These are phyloP conservation scores for Cryptococcus wingfieldii DNA, from an alignment of 1,284 basidiomycete species.

Conservation along the genomic window DNA sequence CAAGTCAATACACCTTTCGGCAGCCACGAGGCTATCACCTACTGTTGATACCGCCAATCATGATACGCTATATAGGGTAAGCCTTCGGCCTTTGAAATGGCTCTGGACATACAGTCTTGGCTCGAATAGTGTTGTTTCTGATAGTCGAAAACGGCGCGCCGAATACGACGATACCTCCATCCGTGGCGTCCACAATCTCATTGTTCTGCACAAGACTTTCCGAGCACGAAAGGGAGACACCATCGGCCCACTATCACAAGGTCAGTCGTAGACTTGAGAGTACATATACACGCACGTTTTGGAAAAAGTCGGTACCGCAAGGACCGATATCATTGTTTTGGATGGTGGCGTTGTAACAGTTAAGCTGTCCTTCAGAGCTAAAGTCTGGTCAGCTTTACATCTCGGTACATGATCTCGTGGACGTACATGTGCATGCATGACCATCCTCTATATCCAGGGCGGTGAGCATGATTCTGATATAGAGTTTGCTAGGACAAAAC, in stretches of 20 bases:
- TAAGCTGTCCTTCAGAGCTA: slow-evolving; percentile 58
- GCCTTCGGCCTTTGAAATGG: not conserved
- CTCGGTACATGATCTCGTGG: not conserved
- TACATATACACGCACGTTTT: slow-evolving; percentile 20
- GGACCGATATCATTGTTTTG: slow-evolving; percentile 72
- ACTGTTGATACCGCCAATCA: slow-evolving; percentile 65
- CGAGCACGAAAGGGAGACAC: slow-evolving; percentile 70
- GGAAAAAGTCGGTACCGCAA: slow-evolving; percentile 38
- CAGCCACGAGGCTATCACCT: slow-evolving; percentile 1
- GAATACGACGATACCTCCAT: slow-evolving; percentile 69
- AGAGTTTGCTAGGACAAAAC: not conserved
- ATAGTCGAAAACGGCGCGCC: slow-evolving; percentile 71
- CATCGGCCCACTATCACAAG: slow-evolving; percentile 65
- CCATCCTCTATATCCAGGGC: slow-evolving; percentile 29
- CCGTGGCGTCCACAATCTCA: slow-evolving; percentile 64
- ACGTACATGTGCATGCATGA: slow-evolving; percentile 39
- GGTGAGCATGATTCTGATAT: not conserved
- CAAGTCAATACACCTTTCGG: not conserved
- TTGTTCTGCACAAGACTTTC: slow-evolving; percentile 67
- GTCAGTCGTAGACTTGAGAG: not conserved
- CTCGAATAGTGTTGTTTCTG: slow-evolving; percentile 69
- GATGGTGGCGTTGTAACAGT: slow-evolving; percentile 61
- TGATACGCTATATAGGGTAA: slow-evolving; percentile 49
- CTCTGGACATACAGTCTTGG: slow-evolving; percentile 51
- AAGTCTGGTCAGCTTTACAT: not conserved